Percentiles rank a stretch among this genome's conserved stretches.
Conservation (phyloP, 2,329 filamentous ascomycete genomes). For the Scytalidium lignicola region DNA sequence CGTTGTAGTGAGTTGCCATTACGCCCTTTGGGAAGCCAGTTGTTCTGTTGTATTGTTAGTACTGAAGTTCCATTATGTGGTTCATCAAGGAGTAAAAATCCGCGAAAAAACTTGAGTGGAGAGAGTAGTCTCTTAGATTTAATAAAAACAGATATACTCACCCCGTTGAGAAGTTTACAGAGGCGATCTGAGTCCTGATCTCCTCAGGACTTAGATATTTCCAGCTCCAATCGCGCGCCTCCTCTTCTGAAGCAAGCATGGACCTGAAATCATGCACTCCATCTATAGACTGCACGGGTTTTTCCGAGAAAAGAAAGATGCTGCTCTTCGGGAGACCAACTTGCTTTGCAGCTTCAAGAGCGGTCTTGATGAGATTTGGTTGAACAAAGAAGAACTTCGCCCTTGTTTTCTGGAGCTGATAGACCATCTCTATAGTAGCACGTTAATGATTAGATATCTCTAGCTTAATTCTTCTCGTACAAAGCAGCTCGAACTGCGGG, state of each 20-base stretch:
- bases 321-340: constrained; percentile 45
- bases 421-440: constrained; percentile 59
- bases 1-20: constrained; percentile 42
- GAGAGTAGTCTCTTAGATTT: too few species aligned
- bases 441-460: too few species aligned
- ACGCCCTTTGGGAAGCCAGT: constrained; percentile 47
- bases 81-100: too few species aligned
- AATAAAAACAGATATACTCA: too few species aligned
- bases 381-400: constrained; percentile 61
- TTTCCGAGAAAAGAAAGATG: constrained; percentile 62
- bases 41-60: constrained; percentile 27
- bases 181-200: constrained; percentile 24
- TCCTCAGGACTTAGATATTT: constrained; percentile 45
- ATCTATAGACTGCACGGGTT: constrained; percentile 36
- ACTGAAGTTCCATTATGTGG: too few species aligned
- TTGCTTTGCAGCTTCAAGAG: constrained; percentile 56
- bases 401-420: constrained; percentile 66
- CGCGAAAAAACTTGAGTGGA: too few species aligned
- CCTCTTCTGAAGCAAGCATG: constrained; percentile 45
- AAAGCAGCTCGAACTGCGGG: too few species aligned
- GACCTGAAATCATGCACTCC: constrained; percentile 57
- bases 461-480: too few species aligned
- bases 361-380: constrained; percentile 53
- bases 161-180: constrained; percentile 30
- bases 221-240: constrained; percentile 59